Evolutionary conservation across 1,139 yeast species (phyloP), one percentile per base, ranked within the genome.

Genomic region (Debaryomycetaceae sp.): DNA sequence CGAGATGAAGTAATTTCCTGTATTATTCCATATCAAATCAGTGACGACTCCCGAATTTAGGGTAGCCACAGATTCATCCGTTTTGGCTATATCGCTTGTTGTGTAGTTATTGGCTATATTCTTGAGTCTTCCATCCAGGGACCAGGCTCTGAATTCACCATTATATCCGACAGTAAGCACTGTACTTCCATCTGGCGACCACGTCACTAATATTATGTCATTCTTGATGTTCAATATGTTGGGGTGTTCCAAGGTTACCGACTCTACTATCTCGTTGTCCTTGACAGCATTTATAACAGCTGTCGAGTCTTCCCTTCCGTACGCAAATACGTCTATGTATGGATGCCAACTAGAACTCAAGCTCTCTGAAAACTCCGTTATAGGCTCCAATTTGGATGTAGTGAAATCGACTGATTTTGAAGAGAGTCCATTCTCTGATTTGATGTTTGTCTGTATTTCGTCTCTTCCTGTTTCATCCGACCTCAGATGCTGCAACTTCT

Each of bases 111-210:
- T 62, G 22, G 70, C 75, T 1, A 85, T 78, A 52, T 83, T 85
- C 48, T 80, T 71, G 41, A 88, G 69, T 38, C 74, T 73, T 0
- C 91, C 93, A 43, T 80, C 83, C 0, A 78, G 75, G 17, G 80
- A 74, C 93, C 93, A 86, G 11, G 85, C 70, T 45, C 89, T 65
- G 11, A 86, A 56, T 53, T 85, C 91, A 14, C 93, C 91, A 51
- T 72, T 71, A 41, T 75, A 76, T 2, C 80, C 76, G 1, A 81
- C 82, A 0, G 89, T 83, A 8, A 82, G 65, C 3, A 85, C 60
- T 11, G 71, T 54, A 44, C 75, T 68, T 0, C 91, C 91, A 46
- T 66, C 66, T 1, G 85, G 85, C 2, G 87, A 73, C 91, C 91
- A 86, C 4, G 80, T 63, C 2, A 84, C 66, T 3, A 72, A 60